Evolutionary conservation across 2,329 filamentous ascomycete species (phyloP), one percentile per base, ranked within the genome.

Genomic region (Fusarium penzigii): DNA sequence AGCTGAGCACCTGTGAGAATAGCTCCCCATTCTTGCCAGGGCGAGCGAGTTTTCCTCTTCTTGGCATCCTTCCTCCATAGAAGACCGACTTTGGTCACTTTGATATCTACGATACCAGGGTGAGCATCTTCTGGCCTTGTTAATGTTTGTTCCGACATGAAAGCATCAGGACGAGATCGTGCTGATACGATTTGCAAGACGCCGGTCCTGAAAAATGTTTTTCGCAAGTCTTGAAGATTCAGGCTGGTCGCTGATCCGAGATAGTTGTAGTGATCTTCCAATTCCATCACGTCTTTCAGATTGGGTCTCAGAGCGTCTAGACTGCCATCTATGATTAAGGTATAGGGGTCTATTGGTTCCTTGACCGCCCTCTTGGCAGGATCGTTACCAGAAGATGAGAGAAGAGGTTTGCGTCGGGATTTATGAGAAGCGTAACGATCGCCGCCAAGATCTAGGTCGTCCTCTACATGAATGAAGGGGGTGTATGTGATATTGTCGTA

Each of bases 401-500:
- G 84, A 3, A 92, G 77, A 1, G 82, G 81, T 65, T 83, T 85
- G 66, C 88, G 88, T 68, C 87, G 87, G 51, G 84, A 80, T 69
- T 89, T 93, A 62, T 88, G 83, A 17, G 84, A 80, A 42, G 88
- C 77, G 36, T 89, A 82, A 44, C 89, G 86, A 52, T 92, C 88
- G 51, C 85, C 86, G 63, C 88, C 90, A 54, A 90, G 79, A 68
- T 93, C 89, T 29, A 92, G 74, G 63, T 96, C 92, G 67, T 96
- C 92, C 70, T 99, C 94, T 42, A 97, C 92, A 66, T 96, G 92
- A 61, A 99, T 97, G 68, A 99, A 99, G 2, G 94, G 94, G 2
- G 94, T 99, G 69, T 99, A 99, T 52, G 89, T 90, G 61, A 99
- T 96, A 68, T 99, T 99, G 75, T 99, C 94, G 73, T 97, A 99